Conservation (phyloP, 1,284 basidiomycete genomes). For the Sporisorium sorghi region DNA sequence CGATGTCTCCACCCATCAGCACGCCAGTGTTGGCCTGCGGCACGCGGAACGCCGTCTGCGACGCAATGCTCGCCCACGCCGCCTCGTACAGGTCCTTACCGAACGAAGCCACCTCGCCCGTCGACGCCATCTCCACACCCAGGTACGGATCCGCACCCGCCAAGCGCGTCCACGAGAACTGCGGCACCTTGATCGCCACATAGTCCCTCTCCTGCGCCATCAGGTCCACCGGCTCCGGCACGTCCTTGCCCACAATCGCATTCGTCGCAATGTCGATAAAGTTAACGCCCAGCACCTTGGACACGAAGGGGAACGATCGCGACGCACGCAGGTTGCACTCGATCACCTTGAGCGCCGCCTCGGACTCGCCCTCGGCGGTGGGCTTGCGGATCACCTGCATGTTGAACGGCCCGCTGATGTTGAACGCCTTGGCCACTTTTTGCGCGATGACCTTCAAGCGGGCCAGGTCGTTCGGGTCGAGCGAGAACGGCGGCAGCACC, state of each 20-base stretch:
- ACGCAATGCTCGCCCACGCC: constrained; percentile 91
- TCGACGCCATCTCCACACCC: constrained; percentile 98
- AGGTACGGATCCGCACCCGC: constrained; percentile 94
- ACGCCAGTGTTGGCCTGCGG: constrained; percentile 83
- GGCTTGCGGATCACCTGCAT: constrained; percentile 98
- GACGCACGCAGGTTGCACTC: constrained; percentile 98
- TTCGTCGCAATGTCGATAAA: constrained; percentile 94
- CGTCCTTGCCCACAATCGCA: constrained; percentile 88
- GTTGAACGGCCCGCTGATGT: constrained; percentile 98
- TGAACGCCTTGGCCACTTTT: constrained; percentile 92
- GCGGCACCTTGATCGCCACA: constrained; percentile 95
- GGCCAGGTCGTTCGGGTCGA: constrained; percentile 80
- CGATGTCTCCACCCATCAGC: constrained; percentile 85
- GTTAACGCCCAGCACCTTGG: constrained; percentile 95
- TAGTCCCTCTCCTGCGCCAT: constrained; percentile 93
- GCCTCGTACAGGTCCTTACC: constrained; percentile 94
- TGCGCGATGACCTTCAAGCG: constrained; percentile 90
- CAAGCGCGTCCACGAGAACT: constrained; percentile 97
- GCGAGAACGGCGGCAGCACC: constrained; percentile 93
- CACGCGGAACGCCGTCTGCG: constrained; percentile 90
- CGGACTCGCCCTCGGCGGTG: constrained; percentile 73
- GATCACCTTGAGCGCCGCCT: constrained; percentile 89
- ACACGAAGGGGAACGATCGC: constrained; percentile 98
- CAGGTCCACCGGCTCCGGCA: constrained; percentile 91
- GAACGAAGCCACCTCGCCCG: constrained; percentile 98